Base-by-base conservation (phyloP, 768 basidiomycete genomes). In the Hydnomerulius pinastri region DNA sequence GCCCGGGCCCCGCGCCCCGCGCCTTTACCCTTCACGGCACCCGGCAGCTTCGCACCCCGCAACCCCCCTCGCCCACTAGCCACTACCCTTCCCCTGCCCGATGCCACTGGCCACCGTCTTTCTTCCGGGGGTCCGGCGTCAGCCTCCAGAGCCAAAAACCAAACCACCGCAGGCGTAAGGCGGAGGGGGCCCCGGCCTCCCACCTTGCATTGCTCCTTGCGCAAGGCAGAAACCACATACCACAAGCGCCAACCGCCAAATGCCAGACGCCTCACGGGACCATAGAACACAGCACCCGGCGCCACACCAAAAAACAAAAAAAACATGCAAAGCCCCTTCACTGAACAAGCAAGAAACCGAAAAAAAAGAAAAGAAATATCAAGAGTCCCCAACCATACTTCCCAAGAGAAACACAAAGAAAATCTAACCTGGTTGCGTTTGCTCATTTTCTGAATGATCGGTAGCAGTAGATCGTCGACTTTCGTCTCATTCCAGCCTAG, bases 231-330 rank as follows among this genome's bases (percentile, higher is more conserved):
- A n/a, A 93, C 86, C 8, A 92, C 87, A 63, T 92, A 79, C 64
- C 96, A 90, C 50, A 97, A 71, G 7, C 94, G 81, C 69, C 92
- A 95, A 66, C 88, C 91, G 3, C 86, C 72, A 58, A 95, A 95
- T 4, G 85, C 88, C 56, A 90, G 86, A 30, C 89, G 80, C 62
- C 86, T 83, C 33, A 87, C 77, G 1, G 94, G 94, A 5, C 85
- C 92, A 59, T 79, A 74, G 37, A 83, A 82, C 15, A 86, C 88
- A 51, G 77, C 78, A 5, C 86, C 89, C 5, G 78, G 72, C 11
- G 80, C 77, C 4, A 86, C 72, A 57, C 88, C 88, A 61, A 97
- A 82, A 70, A 85, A 96, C 88, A 61, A 97, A 82, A 70, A 85
- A 96, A 0, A 79, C 77, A 46, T 80, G 81, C 29, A 98, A 71